phyloP scores from a whole-genome alignment of 352 stramenopile genomes.

The Globisporangium takayamanum region DNA sequence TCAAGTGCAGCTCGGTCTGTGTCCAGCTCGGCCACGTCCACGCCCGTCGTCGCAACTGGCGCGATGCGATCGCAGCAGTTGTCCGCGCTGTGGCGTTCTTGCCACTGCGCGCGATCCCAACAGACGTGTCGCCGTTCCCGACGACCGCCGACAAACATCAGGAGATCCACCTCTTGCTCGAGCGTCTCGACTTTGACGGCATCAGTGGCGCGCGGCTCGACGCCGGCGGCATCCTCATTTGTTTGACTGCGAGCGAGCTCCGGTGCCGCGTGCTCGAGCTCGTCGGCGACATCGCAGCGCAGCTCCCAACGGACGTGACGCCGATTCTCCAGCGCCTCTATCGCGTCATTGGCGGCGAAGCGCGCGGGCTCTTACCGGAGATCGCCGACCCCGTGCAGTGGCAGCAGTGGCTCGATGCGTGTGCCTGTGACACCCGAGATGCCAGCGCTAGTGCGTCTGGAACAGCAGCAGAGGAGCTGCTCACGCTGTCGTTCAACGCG shows the following conservation, averaged over 20 bases:
- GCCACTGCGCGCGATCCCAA: slow-evolving; percentile 26
- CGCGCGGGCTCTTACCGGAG: slow-evolving; percentile 17
- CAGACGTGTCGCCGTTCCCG: slow-evolving; percentile 20
- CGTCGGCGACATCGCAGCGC: slow-evolving; percentile 66
- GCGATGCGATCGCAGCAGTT: slow-evolving; percentile 30
- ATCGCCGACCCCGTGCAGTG: slow-evolving; percentile 1
- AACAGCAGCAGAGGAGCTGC: slow-evolving; percentile 14
- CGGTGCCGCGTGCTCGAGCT: slow-evolving; percentile 55
- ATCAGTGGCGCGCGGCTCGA: slow-evolving; percentile 18
- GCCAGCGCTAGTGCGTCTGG: background rate
- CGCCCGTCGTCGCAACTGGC: slow-evolving; percentile 29
- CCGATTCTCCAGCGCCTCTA: slow-evolving; percentile 28
- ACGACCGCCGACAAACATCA: slow-evolving; percentile 12
- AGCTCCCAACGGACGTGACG: slow-evolving; percentile 20
- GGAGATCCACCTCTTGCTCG: slow-evolving; percentile 38
- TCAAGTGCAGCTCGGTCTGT: slow-evolving; percentile 73
- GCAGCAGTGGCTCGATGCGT: slow-evolving; percentile 5
- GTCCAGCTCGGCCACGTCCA: slow-evolving; percentile 50
- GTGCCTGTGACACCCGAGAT: background rate
- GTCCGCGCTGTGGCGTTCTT: slow-evolving; percentile 46
- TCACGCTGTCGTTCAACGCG: slow-evolving; percentile 51
- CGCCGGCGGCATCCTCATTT: slow-evolving; percentile 26
- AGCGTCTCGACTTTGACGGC: slow-evolving; percentile 63
- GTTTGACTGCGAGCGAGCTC: slow-evolving; percentile 39
- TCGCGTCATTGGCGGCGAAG: slow-evolving; percentile 41